These are phyloP conservation scores for Hylodesmum podocarpum DNA, from an alignment of 306 rosid species.

Conservation along the genomic window DNA sequence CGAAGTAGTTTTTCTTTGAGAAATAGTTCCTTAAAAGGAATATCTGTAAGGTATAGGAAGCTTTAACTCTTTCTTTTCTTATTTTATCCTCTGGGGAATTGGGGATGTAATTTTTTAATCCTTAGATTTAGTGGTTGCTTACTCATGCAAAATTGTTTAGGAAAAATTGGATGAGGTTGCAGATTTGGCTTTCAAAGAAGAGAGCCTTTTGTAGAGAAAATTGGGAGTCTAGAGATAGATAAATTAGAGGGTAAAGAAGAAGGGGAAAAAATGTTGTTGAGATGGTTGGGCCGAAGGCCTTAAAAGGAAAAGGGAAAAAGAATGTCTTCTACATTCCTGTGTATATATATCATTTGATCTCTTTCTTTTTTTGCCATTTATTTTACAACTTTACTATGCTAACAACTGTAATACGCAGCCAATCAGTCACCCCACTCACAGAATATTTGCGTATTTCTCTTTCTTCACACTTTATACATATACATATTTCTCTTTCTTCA, in stretches of 20 bases:
- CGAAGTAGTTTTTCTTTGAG: conserved; percentile 53
- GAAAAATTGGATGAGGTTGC: conserved; percentile 53
- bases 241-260: conserved; percentile 14
- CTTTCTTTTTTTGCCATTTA: neutral
- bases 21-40: conserved; percentile 59
- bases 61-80: conserved; percentile 27
- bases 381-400: too few species aligned
- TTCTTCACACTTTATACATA: too few species aligned
- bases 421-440: too few species aligned
- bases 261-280: neutral
- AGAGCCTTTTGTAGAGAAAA: conserved; percentile 70
- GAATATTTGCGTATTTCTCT: too few species aligned
- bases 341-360: conserved; percentile 18
- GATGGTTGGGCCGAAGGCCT: conserved; percentile 85
- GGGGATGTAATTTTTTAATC: conserved; percentile 55
- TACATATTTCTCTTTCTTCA: too few species aligned
- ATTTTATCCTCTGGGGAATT: conserved; percentile 30
- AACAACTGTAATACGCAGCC: too few species aligned
- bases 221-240: conserved; percentile 42
- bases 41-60: conserved; percentile 68
- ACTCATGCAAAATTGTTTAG: conserved; percentile 61
- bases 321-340: conserved; percentile 10
- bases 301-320: conserved; percentile 21
- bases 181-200: conserved; percentile 69
- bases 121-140: conserved; percentile 61